Evolutionary conservation across 345 rosid species (phyloP).

Genomic region (Gossypium raimondii): DNA sequence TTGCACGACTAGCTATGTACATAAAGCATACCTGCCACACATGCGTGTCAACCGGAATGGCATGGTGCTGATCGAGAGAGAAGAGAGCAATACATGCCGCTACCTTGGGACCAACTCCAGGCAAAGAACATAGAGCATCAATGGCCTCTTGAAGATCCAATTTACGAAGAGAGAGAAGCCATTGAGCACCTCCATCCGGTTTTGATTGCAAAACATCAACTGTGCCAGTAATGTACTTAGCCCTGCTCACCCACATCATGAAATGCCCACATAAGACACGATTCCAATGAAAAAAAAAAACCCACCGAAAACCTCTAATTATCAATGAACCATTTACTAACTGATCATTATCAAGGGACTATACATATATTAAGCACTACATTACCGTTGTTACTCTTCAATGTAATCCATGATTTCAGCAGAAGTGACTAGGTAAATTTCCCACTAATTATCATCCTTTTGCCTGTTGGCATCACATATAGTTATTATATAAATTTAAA

Average conservation of each 20-base stretch:
- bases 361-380: neutral
- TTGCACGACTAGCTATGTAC: neutral
- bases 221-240: conserved; percentile 73
- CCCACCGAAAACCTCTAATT: neutral
- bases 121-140: conserved; percentile 71
- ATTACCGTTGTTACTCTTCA: neutral
- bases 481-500: neutral
- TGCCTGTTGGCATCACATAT: neutral
- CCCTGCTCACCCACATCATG: conserved; percentile 44
- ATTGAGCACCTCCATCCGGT: conserved; percentile 67
- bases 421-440: neutral
- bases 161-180: conserved; percentile 81
- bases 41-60: conserved; percentile 93
- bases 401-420: neutral
- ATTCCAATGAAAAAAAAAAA: neutral
- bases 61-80: conserved; percentile 90
- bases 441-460: neutral
- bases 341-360: neutral
- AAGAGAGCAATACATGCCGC: conserved; percentile 92
- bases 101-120: conserved; percentile 93
- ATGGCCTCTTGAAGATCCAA: conserved; percentile 57
- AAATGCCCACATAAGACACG: conserved; percentile 6
- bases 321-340: neutral
- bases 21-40: conserved; percentile 73
- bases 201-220: conserved; percentile 60